Evolutionary conservation across 805 yeast genomes (phyloP), one percentile per base, ranked within the genome.

Genomic region (Lipomyces sp.): DNA sequence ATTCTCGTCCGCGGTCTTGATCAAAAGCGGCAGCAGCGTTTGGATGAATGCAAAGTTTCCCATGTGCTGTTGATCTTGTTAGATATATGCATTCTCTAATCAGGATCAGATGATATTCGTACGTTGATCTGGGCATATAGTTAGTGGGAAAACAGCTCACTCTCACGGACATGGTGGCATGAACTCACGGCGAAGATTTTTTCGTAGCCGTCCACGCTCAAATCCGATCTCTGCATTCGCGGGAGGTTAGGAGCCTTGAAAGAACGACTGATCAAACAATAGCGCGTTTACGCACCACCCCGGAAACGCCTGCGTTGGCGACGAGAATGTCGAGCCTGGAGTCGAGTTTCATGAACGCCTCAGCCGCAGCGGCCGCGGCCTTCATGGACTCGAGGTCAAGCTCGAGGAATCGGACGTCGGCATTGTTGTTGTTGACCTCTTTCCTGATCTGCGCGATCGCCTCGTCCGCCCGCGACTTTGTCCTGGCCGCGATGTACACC

Each of bases 281-380:
- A n/a, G n/a, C n/a, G n/a, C n/a, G n/a, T n/a, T n/a, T n/a, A n/a
- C 49, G 2, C 29, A 53, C 53, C 39, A 45, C 45, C 14, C 48
- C 56, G 13, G 52, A 58, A n/a, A 53, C 86, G 26, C 90, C 90
- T 3, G 89, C 89, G 61, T 84, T 83, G 40, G 88, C 86, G 58
- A 82, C 73, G 53, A 83, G 70, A 55, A 83, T 81, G 65, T 83
- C 80, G 29, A 83, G 72, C 58, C 74, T 69, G 7, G 57, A 10
- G 29, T 77, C 76, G n/a, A 63, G 64, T 49, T 69, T 65, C 22
- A 65, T 50, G 16, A 76, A 77, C 29, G 71, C 73, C 8, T 70
- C 33, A 2, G 58, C 59, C 7, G 52, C 43, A 19, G 38, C 39
- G 13, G 38, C 47, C 28, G 59, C 51, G 18, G 46, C 41, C 24